These are phyloP conservation scores for Cucumis cinereus DNA, from an alignment of 306 rosid species.

Conservation along the genomic window DNA sequence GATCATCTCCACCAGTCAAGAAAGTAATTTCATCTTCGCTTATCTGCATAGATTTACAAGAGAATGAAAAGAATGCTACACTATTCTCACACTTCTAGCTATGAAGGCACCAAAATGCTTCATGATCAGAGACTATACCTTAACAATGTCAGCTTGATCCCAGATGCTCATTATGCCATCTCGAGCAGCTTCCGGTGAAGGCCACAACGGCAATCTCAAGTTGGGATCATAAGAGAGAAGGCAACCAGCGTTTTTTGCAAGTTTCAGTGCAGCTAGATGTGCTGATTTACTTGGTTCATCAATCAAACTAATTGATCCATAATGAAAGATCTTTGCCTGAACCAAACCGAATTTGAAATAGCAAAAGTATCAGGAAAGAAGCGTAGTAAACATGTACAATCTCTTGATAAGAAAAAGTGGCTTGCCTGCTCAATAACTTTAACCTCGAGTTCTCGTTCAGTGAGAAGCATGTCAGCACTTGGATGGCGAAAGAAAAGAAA, in stretches of 20 bases:
- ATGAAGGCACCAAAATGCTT: background rate
- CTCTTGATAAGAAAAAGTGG: background rate
- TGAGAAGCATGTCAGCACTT: slow-evolving; percentile 90
- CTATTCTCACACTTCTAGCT: background rate
- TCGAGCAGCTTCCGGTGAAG: slow-evolving; percentile 61
- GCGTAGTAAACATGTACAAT: background rate
- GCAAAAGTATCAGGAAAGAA: background rate
- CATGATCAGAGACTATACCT: slow-evolving; percentile 28
- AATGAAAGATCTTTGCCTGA: slow-evolving; percentile 75
- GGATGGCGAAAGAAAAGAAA: slow-evolving; percentile 85
- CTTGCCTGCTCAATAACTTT: slow-evolving; percentile 47
- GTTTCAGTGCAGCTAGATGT: slow-evolving; percentile 69
- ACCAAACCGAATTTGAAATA: background rate
- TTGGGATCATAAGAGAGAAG: slow-evolving; percentile 91
- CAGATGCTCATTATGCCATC: slow-evolving; percentile 71
- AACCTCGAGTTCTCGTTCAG: slow-evolving; percentile 65
- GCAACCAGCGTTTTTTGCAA: slow-evolving; percentile 61
- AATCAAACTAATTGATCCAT: slow-evolving; percentile 94
- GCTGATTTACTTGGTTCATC: slow-evolving; percentile 73
- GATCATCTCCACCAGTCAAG: slow-evolving; percentile 44
- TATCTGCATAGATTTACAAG: slow-evolving; percentile 15
- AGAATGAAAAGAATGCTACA: background rate
- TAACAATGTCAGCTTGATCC: slow-evolving; percentile 75
- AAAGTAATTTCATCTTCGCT: slow-evolving; percentile 38
- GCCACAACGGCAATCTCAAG: slow-evolving; percentile 80